Evolutionary conservation across 2,329 filamentous ascomycete genomes (phyloP), one percentile per base, ranked within the genome.

Genomic region (Aureobasidium mangrovei): DNA sequence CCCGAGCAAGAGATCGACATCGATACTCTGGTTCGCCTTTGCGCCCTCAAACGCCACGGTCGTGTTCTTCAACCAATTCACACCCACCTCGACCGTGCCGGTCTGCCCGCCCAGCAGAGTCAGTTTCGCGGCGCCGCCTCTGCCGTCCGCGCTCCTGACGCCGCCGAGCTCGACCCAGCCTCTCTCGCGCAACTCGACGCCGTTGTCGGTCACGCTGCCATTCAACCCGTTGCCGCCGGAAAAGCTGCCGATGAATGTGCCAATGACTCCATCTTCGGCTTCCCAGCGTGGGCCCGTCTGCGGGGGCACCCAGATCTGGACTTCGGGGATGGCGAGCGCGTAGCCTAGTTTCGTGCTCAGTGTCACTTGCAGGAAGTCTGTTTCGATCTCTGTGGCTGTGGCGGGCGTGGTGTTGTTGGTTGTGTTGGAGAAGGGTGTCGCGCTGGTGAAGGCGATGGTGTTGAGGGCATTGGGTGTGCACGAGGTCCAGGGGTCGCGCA

Each of bases 241-340:
- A 47, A 58, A 62, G 7, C 29, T 24, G 4, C 61, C 61, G 28
- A 63, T 58, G 48, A 60, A 61, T 4, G 55, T 57, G 3, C 60
- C 60, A 9, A 61, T 35, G 10, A 60, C 18, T 2, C 57, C 61
- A 41, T 63, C 61, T 42, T 61, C 61, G 8, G 55, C 58, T 33
- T 63, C 60, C 31, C 61, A 63, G 2, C 60, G 53, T 32, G 62
- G 61, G 6, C 61, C 60, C 3, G 39, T n/a, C 31, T 59, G 56
- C 18, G 60, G 56, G 4, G 61, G 57, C 35, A 62, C 58, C 62
- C 62, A 64, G 48, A 64, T 58, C 56, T 64, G 61, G 10, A 64
- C 53, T 56, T 64, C 62, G 29, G 51, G 47, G 12, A 64, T 38
- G 5, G 56, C 60, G 35, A 60, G 58, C 3, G 62, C 58, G 42